Base-by-base conservation (phyloP, 192 early-diverging fungal species). In the Entomortierella chlamydospora region DNA sequence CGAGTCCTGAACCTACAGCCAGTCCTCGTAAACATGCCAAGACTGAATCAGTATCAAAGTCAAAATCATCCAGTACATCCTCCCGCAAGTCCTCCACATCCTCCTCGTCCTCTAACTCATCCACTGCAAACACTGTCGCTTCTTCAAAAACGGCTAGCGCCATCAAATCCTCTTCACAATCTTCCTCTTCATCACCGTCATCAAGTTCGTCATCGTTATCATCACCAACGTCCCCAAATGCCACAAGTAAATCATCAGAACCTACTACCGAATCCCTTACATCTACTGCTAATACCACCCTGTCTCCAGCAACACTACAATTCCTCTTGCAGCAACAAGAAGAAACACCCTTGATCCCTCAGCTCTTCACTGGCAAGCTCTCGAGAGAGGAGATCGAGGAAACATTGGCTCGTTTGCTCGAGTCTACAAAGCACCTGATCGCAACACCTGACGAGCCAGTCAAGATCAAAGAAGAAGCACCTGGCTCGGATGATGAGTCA, bases 291-390 rank as follows among this genome's bases (percentile, higher is more conserved):
- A 79, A 70, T 43, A 79, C 76, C 0, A 79, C 76, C 23, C 57
- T 79, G 11, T 79, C 76, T 25, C 68, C 76, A 47, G 76, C 76
- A 50, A 79, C 76, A 18, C 76, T 79, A 8, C 76, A 79, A 22
- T 70, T 79, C 42, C 42, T 79, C 7, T 41, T 79, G 22, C 76
- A 79, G 13, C 76, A 79, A 33, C 76, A 79, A 34, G 57, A 61
- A 18, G 67, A 79, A 18, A 79, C 76, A 25, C 76, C 76, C 6
- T 29, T 79, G 49, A 79, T 79, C 42, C 76, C 76, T 28, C 76
- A 79, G 52, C 37, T 79, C 33, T 79, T 79, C 52, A 79, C 76
- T 15, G 76, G 76, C 28, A 79, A 69, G 20, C 68, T 79, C 8
- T 49, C 76, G 0, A 31, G 76, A 23, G 68, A 79, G 23, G 76